Percentiles rank a stretch among this genome's conserved stretches.
Evolutionary conservation across 2,329 filamentous ascomycete species (phyloP).

Genomic region (Teratosphaeria epicoccoides): DNA sequence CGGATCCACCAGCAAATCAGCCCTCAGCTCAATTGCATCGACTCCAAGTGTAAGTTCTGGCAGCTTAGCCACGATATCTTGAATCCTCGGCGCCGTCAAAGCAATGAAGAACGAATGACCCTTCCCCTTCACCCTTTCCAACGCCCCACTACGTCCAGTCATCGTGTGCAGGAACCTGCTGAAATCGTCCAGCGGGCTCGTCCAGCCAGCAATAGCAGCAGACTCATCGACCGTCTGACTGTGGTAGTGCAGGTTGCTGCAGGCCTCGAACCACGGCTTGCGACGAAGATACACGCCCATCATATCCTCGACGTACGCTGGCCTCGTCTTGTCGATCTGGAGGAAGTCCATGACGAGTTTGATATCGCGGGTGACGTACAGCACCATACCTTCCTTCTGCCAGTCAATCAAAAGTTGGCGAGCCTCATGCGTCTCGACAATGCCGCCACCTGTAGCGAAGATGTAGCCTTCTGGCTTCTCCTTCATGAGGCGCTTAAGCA

Average conservation of each 20-base stretch:
- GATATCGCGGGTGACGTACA: conserved; percentile 80
- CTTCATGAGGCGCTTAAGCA: conserved; percentile 62
- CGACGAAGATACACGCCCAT: conserved; percentile 80
- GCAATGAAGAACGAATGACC: conserved; percentile 83
- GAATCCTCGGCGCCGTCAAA: conserved; percentile 68
- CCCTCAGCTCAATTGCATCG: conserved; percentile 88
- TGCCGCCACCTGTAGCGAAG: conserved; percentile 86
- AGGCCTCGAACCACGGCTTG: conserved; percentile 81
- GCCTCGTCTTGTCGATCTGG: conserved; percentile 76
- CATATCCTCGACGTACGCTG: conserved; percentile 88
- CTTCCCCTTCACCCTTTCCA: conserved; percentile 52
- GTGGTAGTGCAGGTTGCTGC: conserved; percentile 90
- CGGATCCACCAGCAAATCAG: conserved; percentile 74
- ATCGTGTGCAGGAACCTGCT: conserved; percentile 60
- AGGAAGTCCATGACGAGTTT: conserved; percentile 82
- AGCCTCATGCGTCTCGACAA: conserved; percentile 77
- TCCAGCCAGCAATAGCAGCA: conserved; percentile 23
- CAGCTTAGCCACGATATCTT: conserved; percentile 52
- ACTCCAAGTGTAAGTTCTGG: conserved; percentile 68
- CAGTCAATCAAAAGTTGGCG: conserved; percentile 65
- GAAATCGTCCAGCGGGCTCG: conserved; percentile 49
- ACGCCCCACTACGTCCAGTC: conserved; percentile 46
- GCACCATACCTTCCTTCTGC: conserved; percentile 69
- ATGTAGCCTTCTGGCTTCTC: conserved; percentile 67
- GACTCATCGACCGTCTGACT: conserved; percentile 53